These are phyloP conservation scores for Chlamydomonas sp. DNA, from an alignment of 139 green algal genomes.

Conservation along the genomic window DNA sequence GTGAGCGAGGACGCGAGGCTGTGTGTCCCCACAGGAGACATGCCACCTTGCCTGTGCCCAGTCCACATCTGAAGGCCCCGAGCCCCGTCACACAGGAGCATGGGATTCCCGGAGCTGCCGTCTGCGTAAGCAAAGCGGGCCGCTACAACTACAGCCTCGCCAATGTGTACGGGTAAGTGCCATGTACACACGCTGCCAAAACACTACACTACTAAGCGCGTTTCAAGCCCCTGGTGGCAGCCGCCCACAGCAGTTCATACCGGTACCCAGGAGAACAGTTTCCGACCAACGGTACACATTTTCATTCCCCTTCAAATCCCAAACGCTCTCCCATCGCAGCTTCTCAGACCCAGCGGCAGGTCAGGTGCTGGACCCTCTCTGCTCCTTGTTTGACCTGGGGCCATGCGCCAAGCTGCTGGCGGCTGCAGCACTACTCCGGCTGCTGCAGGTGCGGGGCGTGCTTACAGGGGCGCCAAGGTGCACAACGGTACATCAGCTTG, in stretches of 20 bases:
- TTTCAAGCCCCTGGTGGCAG: too few species aligned
- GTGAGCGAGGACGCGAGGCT: too few species aligned
- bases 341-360: neutral
- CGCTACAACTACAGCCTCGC: neutral
- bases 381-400: conserved; percentile 17
- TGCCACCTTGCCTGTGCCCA: neutral
- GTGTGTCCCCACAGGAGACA: too few species aligned
- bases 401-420: conserved; percentile 15
- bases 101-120: neutral
- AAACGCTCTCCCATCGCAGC: neutral
- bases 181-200: too few species aligned
- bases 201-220: too few species aligned
- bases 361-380: neutral
- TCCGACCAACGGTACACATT: too few species aligned
- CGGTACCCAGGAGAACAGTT: neutral
- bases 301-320: neutral
- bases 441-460: conserved; percentile 13
- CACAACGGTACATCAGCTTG: too few species aligned
- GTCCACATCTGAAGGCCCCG: neutral
- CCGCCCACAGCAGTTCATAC: too few species aligned
- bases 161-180: conserved; percentile 10
- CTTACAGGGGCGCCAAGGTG: neutral
- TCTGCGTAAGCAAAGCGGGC: conserved; percentile 3
- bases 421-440: conserved; percentile 9
- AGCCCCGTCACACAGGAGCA: neutral